Evolutionary conservation across 306 rosid genomes (phyloP), one percentile per base, ranked within the genome.

Genomic region (Cucurbita pepo): DNA sequence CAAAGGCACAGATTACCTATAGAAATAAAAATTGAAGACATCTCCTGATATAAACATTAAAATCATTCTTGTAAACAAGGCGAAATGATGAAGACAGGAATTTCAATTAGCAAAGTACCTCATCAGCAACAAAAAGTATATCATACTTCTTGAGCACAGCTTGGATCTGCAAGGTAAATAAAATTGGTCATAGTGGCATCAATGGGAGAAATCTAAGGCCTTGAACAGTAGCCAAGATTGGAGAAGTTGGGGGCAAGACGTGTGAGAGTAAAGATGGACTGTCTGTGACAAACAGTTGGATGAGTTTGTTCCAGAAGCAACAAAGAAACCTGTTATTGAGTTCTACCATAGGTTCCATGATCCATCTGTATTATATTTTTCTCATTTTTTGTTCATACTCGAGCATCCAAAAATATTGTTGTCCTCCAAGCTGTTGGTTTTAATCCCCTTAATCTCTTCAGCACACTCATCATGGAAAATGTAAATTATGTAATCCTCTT

Each of bases 51-150:
- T 60, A 60, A 25, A 25, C 2, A 14, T 60, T 14, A 10, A 14
- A 36, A 60, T 5, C 43, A 22, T 34, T 38, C 10, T 11, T 4
- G 65, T 34, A 59, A 34, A 34, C 12, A 25, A 77, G 11, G 47
- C 37, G 34, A 77, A 51, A 74, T 19, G 65, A 6, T 60, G 61
- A 40, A 73, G 52, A 21, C 61, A 77, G 16, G 71, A 72, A 50
- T 21, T 62, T 43, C 34, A 69, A 34, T 69, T 8, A 48, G 59
- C n/a, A 36, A 44, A 41, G 45, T 78, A 95, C 97, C 99, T 95
- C 99, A 63, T 95, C 97, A 6, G 96, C 97, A 78, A 95, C 85
- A 65, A 95, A 88, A 79, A 95, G 97, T 78, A 95, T 89, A 82
- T 89, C 99, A 76, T 95, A 91, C 87, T 95, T 91, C 87, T 91